Evolutionary conservation across 192 early-diverging fungal species (phyloP).

Genomic region (Gryganskiella cystojenkinii): DNA sequence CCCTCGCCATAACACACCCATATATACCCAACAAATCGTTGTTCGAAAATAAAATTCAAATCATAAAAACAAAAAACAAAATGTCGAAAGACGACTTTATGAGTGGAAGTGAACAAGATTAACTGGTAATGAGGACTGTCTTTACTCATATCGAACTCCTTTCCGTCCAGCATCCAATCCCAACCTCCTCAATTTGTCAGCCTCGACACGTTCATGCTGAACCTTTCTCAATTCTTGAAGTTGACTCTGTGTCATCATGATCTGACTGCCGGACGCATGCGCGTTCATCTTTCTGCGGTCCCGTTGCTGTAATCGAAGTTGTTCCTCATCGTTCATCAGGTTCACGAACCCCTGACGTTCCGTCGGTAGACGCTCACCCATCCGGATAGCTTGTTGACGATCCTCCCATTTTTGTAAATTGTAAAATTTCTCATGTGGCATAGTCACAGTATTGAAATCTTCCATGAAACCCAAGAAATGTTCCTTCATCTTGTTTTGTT

Average conservation of each 20-base stretch:
- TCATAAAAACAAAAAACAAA: slow-evolving; percentile 7
- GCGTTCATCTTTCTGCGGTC: slow-evolving; percentile 24
- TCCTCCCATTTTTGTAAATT: slow-evolving; percentile 63
- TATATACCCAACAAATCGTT: not conserved
- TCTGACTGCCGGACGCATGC: slow-evolving; percentile 14
- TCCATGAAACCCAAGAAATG: slow-evolving; percentile 69
- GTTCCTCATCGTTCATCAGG: slow-evolving; percentile 63
- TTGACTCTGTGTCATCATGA: slow-evolving; percentile 55
- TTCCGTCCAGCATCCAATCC: slow-evolving; percentile 62
- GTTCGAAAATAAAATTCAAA: too few species aligned
- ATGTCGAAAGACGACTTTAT: not conserved
- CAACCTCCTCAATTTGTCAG: slow-evolving; percentile 62
- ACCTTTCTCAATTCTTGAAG: slow-evolving; percentile 58
- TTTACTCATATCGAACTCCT: slow-evolving; percentile 62
- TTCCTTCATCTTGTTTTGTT: slow-evolving; percentile 60
- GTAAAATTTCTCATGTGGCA: slow-evolving; percentile 72
- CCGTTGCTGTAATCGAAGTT: slow-evolving; percentile 50
- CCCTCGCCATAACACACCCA: too few species aligned
- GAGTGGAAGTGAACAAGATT: not conserved
- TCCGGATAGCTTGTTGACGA: slow-evolving; percentile 56
- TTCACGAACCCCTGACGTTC: slow-evolving; percentile 40
- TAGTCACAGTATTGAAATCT: slow-evolving; percentile 71
- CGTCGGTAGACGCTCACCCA: slow-evolving; percentile 49
- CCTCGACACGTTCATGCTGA: slow-evolving; percentile 58
- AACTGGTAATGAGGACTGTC: slow-evolving; percentile 1